A percentile compares a stretch with the other conserved stretches of the same genome.
phyloP scores from a whole-genome alignment of 2,329 filamentous ascomycete species.

The Onygenales sp. region DNA sequence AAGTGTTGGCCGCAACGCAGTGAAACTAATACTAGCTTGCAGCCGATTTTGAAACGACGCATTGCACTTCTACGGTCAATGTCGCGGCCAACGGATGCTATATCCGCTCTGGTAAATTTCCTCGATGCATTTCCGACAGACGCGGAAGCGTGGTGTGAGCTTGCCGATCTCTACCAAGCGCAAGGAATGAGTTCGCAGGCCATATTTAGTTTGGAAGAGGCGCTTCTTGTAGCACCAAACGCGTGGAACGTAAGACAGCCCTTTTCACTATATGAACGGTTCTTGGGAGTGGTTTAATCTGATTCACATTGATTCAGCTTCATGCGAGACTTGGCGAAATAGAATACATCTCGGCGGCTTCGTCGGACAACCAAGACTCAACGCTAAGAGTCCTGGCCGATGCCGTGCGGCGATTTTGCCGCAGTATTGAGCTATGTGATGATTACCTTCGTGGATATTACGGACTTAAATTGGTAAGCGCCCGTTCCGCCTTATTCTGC shows the following conservation, averaged over 20 bases:
- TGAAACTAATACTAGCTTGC: slow-evolving; percentile 1
- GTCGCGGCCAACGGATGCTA: slow-evolving; percentile 61
- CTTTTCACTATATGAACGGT: neutral
- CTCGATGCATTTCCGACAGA: slow-evolving; percentile 82
- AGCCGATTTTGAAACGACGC: slow-evolving; percentile 79
- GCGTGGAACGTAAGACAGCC: slow-evolving; percentile 73
- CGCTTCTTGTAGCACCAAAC: slow-evolving; percentile 75
- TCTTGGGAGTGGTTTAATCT: neutral
- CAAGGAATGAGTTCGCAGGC: slow-evolving; percentile 75
- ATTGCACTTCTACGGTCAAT: slow-evolving; percentile 70
- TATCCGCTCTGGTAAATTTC: slow-evolving; percentile 61
- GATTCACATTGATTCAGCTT: slow-evolving; percentile 43
- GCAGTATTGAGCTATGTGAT: slow-evolving; percentile 88
- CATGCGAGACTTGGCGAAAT: slow-evolving; percentile 82
- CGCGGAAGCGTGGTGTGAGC: slow-evolving; percentile 85
- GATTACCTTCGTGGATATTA: slow-evolving; percentile 89
- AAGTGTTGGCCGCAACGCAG: neutral
- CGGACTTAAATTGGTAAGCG: slow-evolving; percentile 69
- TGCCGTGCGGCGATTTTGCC: slow-evolving; percentile 73
- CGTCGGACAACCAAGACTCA: slow-evolving; percentile 27
- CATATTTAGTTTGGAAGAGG: slow-evolving; percentile 82
- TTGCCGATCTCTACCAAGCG: slow-evolving; percentile 74
- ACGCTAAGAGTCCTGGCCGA: slow-evolving; percentile 51
- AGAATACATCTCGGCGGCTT: slow-evolving; percentile 54
- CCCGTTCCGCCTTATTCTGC: neutral